phyloP scores from a whole-genome alignment of 1,284 basidiomycete genomes.

The Veloboletus limbatus region DNA sequence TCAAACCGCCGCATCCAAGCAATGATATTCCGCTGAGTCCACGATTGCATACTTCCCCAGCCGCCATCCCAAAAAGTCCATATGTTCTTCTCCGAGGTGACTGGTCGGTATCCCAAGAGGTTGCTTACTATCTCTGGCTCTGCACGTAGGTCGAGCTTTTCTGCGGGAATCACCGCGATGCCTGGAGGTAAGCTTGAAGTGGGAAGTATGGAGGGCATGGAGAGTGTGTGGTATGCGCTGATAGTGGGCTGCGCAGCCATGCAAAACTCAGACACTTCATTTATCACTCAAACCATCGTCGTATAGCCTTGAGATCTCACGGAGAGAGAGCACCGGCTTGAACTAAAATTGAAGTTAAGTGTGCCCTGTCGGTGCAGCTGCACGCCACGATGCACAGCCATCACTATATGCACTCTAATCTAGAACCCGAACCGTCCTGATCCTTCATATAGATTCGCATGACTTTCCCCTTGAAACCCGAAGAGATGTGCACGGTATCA shows the following conservation, averaged over 20 bases:
- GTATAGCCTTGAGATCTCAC: no score
- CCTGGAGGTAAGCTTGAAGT: background rate
- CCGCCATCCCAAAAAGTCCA: conserved; percentile 10
- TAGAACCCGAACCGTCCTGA: no score
- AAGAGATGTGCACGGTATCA: no score
- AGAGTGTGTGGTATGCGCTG: background rate
- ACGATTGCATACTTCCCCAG: conserved; percentile 7
- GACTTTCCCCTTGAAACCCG: no score
- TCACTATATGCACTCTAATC: no score
- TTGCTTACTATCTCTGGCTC: background rate
- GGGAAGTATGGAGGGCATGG: background rate
- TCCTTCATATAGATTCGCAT: no score
- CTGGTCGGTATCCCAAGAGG: conserved; percentile 1
- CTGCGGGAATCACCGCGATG: background rate
- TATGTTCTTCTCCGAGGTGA: conserved; percentile 8
- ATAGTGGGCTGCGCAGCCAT: background rate
- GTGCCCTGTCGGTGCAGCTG: no score
- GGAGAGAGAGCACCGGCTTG: no score
- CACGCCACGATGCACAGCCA: no score
- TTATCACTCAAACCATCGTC: no score
- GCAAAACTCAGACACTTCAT: no score
- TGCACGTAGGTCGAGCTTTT: conserved; percentile 1
- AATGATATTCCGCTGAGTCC: conserved; percentile 8
- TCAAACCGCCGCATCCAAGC: conserved; percentile 12
- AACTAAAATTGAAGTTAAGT: no score